Evolutionary conservation across 1,139 yeast genomes (phyloP).

Genomic region (Blastobotrys niveus): DNA sequence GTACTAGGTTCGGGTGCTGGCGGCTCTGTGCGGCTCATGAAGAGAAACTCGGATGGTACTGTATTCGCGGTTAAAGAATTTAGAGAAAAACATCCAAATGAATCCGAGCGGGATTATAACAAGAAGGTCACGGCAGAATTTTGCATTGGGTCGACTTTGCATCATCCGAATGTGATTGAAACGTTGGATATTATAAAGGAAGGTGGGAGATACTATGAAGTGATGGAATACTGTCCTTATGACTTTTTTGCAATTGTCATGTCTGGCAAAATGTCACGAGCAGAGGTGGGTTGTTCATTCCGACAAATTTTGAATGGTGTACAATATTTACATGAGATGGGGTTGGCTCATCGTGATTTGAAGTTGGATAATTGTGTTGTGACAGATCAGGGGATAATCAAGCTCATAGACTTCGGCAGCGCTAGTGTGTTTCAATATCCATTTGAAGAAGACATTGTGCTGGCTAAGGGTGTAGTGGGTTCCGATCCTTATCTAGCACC

Average conservation of each 20-base stretch:
- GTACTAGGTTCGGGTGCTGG: slow-evolving; percentile 97
- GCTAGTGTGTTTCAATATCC: slow-evolving; percentile 94
- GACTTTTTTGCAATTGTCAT: slow-evolving; percentile 96
- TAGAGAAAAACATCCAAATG: slow-evolving; percentile 77
- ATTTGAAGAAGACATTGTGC: slow-evolving; percentile 67
- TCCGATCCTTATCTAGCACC: slow-evolving; percentile 98
- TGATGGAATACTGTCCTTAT: slow-evolving; percentile 96
- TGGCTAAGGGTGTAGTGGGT: slow-evolving; percentile 92
- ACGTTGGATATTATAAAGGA: slow-evolving; percentile 90
- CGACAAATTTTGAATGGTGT: slow-evolving; percentile 85
- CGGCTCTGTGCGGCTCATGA: slow-evolving; percentile 85
- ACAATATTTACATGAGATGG: slow-evolving; percentile 73
- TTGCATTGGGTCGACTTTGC: slow-evolving; percentile 92
- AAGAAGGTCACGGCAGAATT: slow-evolving; percentile 96
- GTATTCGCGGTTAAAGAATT: slow-evolving; percentile 97
- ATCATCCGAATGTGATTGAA: slow-evolving; percentile 89
- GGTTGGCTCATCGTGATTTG: slow-evolving; percentile 92
- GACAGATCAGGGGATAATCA: slow-evolving; percentile 76
- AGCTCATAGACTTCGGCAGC: slow-evolving; percentile 92
- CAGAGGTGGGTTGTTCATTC: slow-evolving; percentile 83
- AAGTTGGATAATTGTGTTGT: slow-evolving; percentile 94
- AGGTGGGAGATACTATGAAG: slow-evolving; percentile 79
- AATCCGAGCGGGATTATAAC: slow-evolving; percentile 81
- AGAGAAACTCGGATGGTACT: slow-evolving; percentile 71
- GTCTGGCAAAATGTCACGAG: slow-evolving; percentile 87